Base-by-base conservation (phyloP, 306 rosid genomes). In the Aeschynomene evenia region DNA sequence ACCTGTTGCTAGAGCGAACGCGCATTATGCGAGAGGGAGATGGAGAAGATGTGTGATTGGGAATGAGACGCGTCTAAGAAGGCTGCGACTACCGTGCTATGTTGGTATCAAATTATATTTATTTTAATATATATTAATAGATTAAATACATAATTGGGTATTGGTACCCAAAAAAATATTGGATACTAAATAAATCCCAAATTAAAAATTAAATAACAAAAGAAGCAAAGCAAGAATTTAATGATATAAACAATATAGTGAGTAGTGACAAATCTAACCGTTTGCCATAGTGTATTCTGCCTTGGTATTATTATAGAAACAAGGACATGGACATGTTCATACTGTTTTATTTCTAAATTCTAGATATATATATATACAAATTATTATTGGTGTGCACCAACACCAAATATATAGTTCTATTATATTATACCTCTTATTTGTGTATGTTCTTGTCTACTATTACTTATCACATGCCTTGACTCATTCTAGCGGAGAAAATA, bases 221-320 rank as follows among this genome's bases (percentile, higher is more conserved):
- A 28, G 3, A 15, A 31, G 23, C 20, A 16, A 12, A 7, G 4
- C 15, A 1, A 52, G 22, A 16, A 5, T 45, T 9, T n/a, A 16
- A 15, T 45, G 15, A 1, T 10, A 23, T 50, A 1, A 39, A 11
- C 14, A 40, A n/a, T 64, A 58, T 29, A 21, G 31, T 28, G 31
- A 28, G 31, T 34, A 50, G 24, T 51, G 40, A 28, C 77, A 72
- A 66, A 52, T 51, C 51, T 51, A 67, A 42, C 56, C 57, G 75
- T 51, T n/a, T 71, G 75, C 37, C 26, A 51, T 19, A 54, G 7
- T 18, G 34, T 69, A 16, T 60, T 69, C 42, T 69, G 23, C 24
- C 43, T 61, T 54, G 63, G 26, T 70, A 63, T 23, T 77, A 70
- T 23, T 54, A 45, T 45, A 43, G 63, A 62, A 53, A 61, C 59